Evolutionary conservation across 2,329 filamentous ascomycete genomes (phyloP).

Genomic region (Fusarium caatingaense): DNA sequence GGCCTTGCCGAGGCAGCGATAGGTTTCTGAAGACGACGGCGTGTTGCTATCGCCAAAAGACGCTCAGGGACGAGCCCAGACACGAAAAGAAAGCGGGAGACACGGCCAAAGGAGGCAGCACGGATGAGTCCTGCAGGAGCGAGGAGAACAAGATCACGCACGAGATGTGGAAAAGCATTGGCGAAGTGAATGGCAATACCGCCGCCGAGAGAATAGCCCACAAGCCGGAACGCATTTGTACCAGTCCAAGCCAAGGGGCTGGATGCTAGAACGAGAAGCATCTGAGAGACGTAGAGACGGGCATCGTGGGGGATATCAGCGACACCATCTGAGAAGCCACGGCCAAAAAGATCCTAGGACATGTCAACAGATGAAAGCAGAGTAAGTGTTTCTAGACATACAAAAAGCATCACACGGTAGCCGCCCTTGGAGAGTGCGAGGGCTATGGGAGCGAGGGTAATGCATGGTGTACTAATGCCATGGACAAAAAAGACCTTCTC

Average conservation of each 20-base stretch:
- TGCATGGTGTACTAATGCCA: constrained; percentile 85
- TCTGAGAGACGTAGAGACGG: constrained; percentile 78
- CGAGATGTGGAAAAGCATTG: constrained; percentile 75
- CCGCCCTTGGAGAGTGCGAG: constrained; percentile 73
- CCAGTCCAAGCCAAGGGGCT: constrained; percentile 77
- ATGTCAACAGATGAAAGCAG: constrained; percentile 5
- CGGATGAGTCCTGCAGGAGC: constrained; percentile 82
- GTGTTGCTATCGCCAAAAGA: constrained; percentile 61
- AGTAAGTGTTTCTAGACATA: constrained; percentile 48
- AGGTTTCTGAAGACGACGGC: constrained; percentile 61
- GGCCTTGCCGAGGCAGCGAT: constrained; percentile 54
- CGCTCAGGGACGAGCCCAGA: constrained; percentile 65
- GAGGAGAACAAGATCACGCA: constrained; percentile 78
- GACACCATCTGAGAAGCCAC: constrained; percentile 74
- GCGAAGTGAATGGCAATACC: constrained; percentile 81
- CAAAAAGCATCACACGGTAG: constrained; percentile 84
- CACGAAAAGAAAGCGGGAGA: constrained; percentile 64
- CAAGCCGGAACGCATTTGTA: constrained; percentile 67
- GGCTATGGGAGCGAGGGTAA: constrained; percentile 76
- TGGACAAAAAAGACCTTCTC: constrained; percentile 82
- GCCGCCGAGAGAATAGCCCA: constrained; percentile 87
- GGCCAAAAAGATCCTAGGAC: constrained; percentile 73
- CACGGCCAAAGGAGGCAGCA: constrained; percentile 62
- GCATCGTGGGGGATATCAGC: constrained; percentile 76
- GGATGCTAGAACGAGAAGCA: constrained; percentile 76